Evolutionary conservation across 805 yeast genomes (phyloP), one percentile per base, ranked within the genome.

Genomic region (Wickerhamiella musiphila): DNA sequence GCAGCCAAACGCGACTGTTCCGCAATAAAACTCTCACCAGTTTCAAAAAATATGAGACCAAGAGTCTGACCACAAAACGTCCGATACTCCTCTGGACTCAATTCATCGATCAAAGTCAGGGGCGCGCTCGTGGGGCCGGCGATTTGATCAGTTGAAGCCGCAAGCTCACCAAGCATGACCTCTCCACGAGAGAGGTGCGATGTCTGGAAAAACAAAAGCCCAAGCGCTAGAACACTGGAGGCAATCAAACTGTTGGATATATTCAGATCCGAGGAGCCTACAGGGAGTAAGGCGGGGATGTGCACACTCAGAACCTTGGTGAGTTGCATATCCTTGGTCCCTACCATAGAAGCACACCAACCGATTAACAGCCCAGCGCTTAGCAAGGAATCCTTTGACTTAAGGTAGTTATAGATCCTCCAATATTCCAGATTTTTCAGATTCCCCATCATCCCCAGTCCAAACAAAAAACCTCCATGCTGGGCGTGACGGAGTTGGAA

Each of bases 381-480:
- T 0, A 93, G 79, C 25, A 66, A 66, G 3, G 76, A 68, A 45
- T 79, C 82, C 42, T 90, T 84, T 1, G 94, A 93, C 0, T 94
- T 93, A 33, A 90, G 57, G 43, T 82, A 83, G 47, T 86, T 84
- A 51, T 82, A 90, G 19, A 86, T 78, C 49, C 84, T 94, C 95
- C 96, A 90, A 51, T 90, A 94, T 46, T 86, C 96, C 17, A 90
- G 56, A 26, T 65, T 63, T 35, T 67, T 71, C 44, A 90, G 56
- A 49, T 84, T 94, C 0, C 96, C 96, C 53, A 81, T 81, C 19
- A 90, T 57, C 0, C 99, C 99, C 17, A 90, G 58, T 0, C 95
- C 98, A 13, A 82, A 55, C n/a, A 90, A 54, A 43, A 90, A 83
- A 0, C 99, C 99, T 15, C 94, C 95, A 58, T 84, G 94, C 39